Conservation (phyloP, 2,329 filamentous ascomycete genomes). For the Dactylellina cionopaga region DNA sequence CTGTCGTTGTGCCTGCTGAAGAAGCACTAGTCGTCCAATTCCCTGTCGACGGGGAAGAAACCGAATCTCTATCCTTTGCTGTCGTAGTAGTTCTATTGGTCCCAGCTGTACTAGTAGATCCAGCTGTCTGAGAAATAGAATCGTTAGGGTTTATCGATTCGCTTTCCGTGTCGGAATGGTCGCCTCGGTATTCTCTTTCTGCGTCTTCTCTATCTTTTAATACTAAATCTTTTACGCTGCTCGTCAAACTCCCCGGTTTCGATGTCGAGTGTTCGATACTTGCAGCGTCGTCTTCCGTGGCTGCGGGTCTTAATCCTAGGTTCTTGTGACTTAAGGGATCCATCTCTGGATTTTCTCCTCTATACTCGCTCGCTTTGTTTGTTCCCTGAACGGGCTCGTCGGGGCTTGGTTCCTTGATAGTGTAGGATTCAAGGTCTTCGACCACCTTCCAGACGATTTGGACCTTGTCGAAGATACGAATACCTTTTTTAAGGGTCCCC, state of each 20-base stretch:
- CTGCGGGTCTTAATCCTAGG: constrained; percentile 19
- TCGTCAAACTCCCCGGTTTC: constrained; percentile 26
- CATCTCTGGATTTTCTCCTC: constrained; percentile 29
- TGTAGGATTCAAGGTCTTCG: constrained; percentile 36
- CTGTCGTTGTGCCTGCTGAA: constrained; percentile 10
- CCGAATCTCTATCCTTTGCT: constrained; percentile 12
- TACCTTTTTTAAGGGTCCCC: constrained; percentile 83
- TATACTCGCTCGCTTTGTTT: constrained; percentile 27
- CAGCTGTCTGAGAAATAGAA: constrained; percentile 1
- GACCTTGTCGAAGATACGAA: constrained; percentile 80
- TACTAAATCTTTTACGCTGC: constrained; percentile 36
- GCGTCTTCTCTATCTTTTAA: constrained; percentile 40
- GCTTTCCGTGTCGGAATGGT: constrained; percentile 13
- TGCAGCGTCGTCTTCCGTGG: constrained; percentile 13
- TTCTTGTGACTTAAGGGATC: constrained; percentile 32
- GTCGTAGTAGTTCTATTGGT: constrained; percentile 21
- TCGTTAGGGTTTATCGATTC: constrained; percentile 38
- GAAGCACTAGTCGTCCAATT: constrained; percentile 46
- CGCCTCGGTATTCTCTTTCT: constrained; percentile 33
- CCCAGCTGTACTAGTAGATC: constrained; percentile 15
- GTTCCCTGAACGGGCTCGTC: constrained; percentile 38
- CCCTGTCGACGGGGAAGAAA: constrained; percentile 35
- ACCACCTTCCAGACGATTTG: constrained; percentile 79
- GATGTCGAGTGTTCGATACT: constrained; percentile 1
- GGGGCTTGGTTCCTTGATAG: constrained; percentile 37